A percentile compares a stretch with the other conserved stretches of the same genome.
Evolutionary conservation across 257 asterid species (phyloP).

Genomic region (Nicotiana knightiana): DNA sequence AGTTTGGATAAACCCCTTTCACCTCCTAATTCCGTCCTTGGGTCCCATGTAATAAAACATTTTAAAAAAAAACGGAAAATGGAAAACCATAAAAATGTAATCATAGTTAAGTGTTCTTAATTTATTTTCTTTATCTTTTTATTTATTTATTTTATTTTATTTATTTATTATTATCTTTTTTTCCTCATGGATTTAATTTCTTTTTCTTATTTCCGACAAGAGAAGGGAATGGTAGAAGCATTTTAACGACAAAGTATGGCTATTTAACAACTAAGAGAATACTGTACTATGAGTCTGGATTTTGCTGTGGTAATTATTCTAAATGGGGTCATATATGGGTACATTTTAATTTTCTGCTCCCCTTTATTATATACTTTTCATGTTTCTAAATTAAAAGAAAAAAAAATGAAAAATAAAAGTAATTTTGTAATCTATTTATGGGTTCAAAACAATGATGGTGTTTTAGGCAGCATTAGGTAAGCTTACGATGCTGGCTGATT

Average conservation of each 20-base stretch:
- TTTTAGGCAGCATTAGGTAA: constrained; percentile 7
- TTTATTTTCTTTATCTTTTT: not conserved
- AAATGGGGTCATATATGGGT: not conserved
- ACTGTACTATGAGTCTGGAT: constrained; percentile 16
- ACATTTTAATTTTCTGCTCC: too few species aligned
- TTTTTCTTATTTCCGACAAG: not conserved
- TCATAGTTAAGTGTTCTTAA: not conserved
- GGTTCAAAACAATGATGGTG: not conserved
- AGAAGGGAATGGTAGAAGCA: constrained; percentile 5
- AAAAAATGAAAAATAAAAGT: not conserved
- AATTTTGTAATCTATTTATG: not conserved
- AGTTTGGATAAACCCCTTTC: too few species aligned
- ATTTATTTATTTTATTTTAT: not conserved
- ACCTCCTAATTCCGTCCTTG: not conserved
- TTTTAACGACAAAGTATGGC: constrained; percentile 10
- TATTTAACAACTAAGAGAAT: constrained; percentile 13
- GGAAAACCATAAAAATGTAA: not conserved
- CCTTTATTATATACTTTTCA: not conserved
- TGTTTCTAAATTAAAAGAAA: not conserved
- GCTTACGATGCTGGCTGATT: not conserved
- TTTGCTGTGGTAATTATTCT: constrained; percentile 28
- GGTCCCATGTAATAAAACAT: constrained; percentile 16
- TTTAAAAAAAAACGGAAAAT: not conserved
- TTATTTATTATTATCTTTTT: not conserved
- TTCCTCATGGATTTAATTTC: not conserved